Evolutionary conservation across 2,329 filamentous ascomycete species (phyloP).

Genomic region (Penicillium sp.): DNA sequence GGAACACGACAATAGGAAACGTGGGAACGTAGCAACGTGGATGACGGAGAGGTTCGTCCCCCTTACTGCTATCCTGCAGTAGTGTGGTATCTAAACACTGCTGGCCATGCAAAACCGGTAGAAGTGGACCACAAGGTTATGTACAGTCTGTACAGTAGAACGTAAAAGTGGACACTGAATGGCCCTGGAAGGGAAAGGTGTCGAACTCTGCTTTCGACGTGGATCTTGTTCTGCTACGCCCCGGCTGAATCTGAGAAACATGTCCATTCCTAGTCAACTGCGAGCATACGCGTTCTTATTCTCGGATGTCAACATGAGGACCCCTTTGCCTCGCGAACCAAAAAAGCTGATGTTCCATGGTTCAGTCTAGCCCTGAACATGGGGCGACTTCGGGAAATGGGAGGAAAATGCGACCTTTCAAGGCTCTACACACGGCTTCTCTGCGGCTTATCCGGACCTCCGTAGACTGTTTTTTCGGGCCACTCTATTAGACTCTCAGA

Average conservation of each 20-base stretch:
- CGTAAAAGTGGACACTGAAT: neutral
- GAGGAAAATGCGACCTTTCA: conserved; percentile 5
- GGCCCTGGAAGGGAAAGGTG: conserved; percentile 1
- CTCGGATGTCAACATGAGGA: neutral
- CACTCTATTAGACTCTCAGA: neutral
- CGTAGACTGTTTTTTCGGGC: neutral
- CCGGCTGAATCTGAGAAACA: conserved; percentile 1
- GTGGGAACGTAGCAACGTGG: conserved; percentile 1
- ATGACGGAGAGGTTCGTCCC: conserved; percentile 6
- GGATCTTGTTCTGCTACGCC: neutral
- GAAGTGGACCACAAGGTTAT: neutral
- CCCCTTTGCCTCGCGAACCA: neutral
- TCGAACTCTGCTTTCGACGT: neutral
- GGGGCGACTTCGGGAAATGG: neutral
- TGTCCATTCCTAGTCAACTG: conserved; percentile 1
- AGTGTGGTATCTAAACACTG: neutral
- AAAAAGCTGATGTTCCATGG: neutral
- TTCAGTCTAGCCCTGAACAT: neutral
- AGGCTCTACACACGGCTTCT: neutral
- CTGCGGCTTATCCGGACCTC: neutral
- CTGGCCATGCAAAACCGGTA: neutral
- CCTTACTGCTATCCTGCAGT: neutral
- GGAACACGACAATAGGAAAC: too few relatives aligned
- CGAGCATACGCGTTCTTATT: neutral
- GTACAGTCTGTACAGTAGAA: neutral